A percentile compares a stretch with the other conserved stretches of the same genome.
phyloP scores from a whole-genome alignment of 306 rosid genomes.

The Luffa acutangula region DNA sequence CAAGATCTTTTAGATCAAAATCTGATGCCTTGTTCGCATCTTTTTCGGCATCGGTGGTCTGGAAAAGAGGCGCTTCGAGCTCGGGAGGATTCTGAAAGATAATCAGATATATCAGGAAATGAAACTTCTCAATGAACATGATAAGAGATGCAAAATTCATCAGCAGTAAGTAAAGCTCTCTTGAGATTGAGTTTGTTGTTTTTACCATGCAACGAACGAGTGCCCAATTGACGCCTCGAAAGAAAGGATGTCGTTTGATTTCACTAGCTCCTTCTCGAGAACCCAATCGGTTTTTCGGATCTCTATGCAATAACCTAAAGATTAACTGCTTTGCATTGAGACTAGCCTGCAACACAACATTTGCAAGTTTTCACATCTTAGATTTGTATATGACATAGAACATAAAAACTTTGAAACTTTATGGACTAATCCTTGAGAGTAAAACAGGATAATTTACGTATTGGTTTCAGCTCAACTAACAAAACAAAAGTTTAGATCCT shows the following conservation, averaged over 20 bases:
- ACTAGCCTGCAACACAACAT: conserved; percentile 51
- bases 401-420: neutral
- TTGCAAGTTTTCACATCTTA: neutral
- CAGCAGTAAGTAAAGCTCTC: neutral
- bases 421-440: neutral
- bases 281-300: conserved; percentile 75
- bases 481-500: neutral
- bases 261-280: conserved; percentile 78
- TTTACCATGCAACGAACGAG: conserved; percentile 80
- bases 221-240: conserved; percentile 78
- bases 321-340: conserved; percentile 67
- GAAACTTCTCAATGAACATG: neutral
- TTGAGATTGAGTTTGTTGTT: neutral
- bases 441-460: neutral
- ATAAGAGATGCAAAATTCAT: neutral
- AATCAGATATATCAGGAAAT: neutral
- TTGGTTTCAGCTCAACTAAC: neutral
- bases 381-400: neutral
- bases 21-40: conserved; percentile 26
- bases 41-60: conserved; percentile 37
- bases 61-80: conserved; percentile 55
- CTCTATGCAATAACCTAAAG: conserved; percentile 63
- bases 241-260: conserved; percentile 77
- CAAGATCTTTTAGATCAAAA: conserved; percentile 47
- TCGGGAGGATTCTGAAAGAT: conserved; percentile 63